These are phyloP conservation scores for Lojkania enalia DNA, from an alignment of 2,329 filamentous ascomycete genomes.

Conservation along the genomic window DNA sequence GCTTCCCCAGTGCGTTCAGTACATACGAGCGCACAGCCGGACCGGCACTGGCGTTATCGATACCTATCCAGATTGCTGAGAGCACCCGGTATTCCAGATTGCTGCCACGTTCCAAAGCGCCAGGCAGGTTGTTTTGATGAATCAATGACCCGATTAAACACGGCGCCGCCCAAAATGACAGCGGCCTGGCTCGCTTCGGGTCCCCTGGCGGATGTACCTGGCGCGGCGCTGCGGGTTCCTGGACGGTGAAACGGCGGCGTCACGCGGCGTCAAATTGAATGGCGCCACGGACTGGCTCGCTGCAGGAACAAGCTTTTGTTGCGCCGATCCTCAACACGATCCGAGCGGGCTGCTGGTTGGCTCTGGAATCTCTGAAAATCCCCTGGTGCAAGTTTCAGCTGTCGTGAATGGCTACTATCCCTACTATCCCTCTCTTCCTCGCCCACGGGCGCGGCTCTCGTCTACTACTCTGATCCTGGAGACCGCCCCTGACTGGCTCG, in stretches of 20 bases:
- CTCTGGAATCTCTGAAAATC: neutral
- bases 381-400: slow-evolving; percentile 1
- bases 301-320: slow-evolving; percentile 29
- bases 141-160: neutral
- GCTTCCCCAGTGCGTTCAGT: too few relatives aligned
- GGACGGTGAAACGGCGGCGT: slow-evolving; percentile 32
- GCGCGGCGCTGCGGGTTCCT: slow-evolving; percentile 19
- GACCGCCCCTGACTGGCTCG: slow-evolving; percentile 23
- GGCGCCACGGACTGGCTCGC: slow-evolving; percentile 20
- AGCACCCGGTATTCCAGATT: neutral
- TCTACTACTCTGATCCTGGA: slow-evolving; percentile 17
- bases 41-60: too few relatives aligned
- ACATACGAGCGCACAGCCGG: too few relatives aligned
- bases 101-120: neutral
- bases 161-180: neutral
- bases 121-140: neutral
- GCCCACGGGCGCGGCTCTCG: slow-evolving; percentile 12
- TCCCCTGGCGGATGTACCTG: slow-evolving; percentile 2
- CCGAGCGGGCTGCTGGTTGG: slow-evolving; percentile 1
- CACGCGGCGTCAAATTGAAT: slow-evolving; percentile 20
- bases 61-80: too few relatives aligned
- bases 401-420: slow-evolving; percentile 4
- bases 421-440: slow-evolving; percentile 11
- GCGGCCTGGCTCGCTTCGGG: neutral
- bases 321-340: slow-evolving; percentile 21